A percentile compares a stretch with the other conserved stretches of the same genome.
These are phyloP conservation scores for Neonectria coccinea DNA, from an alignment of 2,329 filamentous ascomycete genomes.

Conservation along the genomic window DNA sequence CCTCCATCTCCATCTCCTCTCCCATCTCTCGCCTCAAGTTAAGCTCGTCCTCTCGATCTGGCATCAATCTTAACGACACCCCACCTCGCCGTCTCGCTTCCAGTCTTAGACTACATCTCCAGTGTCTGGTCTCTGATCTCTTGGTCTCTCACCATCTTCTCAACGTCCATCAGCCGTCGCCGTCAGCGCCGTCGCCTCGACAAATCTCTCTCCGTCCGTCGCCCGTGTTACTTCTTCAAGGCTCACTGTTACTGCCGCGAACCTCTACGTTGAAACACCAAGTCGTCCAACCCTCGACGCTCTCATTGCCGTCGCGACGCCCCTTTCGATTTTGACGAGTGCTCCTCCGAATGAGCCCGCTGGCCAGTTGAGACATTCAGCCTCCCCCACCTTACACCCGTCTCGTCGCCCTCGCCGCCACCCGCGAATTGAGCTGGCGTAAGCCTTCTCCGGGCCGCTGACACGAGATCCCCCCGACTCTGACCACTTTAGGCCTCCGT, in stretches of 20 bases:
- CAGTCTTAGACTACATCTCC: conserved; percentile 17
- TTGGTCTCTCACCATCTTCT: conserved; percentile 21
- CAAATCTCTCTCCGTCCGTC: background rate
- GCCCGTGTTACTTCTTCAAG: conserved; percentile 28
- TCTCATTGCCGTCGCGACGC: conserved; percentile 36
- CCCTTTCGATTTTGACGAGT: conserved; percentile 29
- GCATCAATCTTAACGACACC: conserved; percentile 42
- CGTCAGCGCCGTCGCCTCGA: conserved; percentile 5
- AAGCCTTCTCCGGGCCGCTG: conserved; percentile 34
- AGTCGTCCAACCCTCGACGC: conserved; percentile 15
- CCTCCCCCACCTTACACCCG: conserved; percentile 1
- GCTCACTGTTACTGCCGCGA: conserved; percentile 33
- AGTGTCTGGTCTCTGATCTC: conserved; percentile 4
- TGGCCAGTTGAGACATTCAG: conserved; percentile 24
- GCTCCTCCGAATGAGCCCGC: conserved; percentile 26
- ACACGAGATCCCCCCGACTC: conserved; percentile 37
- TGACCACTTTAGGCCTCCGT: conserved; percentile 39
- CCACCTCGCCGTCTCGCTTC: conserved; percentile 36
- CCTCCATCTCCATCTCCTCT: conserved; percentile 23
- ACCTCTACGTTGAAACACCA: conserved; percentile 38
- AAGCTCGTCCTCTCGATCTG: conserved; percentile 31
- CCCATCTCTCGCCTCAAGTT: conserved; percentile 25
- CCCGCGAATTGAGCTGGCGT: conserved; percentile 38
- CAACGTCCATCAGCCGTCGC: conserved; percentile 23
- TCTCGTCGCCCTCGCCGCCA: conserved; percentile 16